Percentiles rank a stretch among this genome's conserved stretches.
phyloP scores from a whole-genome alignment of 352 stramenopile species.

The Phytophthora brassicae region DNA sequence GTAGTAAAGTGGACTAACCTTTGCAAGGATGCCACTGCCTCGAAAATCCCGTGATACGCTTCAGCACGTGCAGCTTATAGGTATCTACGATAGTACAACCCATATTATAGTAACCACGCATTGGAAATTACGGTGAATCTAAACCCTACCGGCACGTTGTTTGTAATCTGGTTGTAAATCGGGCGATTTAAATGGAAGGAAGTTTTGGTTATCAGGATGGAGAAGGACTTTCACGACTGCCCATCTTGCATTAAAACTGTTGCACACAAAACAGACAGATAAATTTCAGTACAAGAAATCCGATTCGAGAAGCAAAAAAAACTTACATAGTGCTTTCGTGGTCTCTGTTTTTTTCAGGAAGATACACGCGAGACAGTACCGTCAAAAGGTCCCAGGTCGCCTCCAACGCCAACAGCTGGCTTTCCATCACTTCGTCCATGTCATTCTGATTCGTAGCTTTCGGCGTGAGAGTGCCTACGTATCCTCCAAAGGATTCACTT shows the following conservation, averaged over 20 bases:
- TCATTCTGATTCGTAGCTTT: conserved; percentile 3
- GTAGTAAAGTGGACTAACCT: conserved; percentile 25
- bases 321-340: conserved; percentile 29
- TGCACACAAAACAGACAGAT: background rate
- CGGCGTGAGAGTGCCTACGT: conserved; percentile 30
- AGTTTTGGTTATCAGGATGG: conserved; percentile 34
- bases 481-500: conserved; percentile 43
- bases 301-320: background rate
- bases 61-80: conserved; percentile 39
- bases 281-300: too few relatives aligned
- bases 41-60: conserved; percentile 36
- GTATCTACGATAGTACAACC: conserved; percentile 13
- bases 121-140: background rate
- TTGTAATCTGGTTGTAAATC: conserved; percentile 15
- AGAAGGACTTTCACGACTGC: conserved; percentile 47
- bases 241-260: conserved; percentile 47
- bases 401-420: conserved; percentile 33
- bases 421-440: conserved; percentile 29
- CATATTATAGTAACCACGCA: background rate
- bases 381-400: conserved; percentile 33
- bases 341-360: background rate
- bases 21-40: conserved; percentile 34
- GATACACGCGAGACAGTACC: conserved; percentile 24
- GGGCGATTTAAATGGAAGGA: conserved; percentile 38
- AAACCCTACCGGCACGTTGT: conserved; percentile 18